These are phyloP conservation scores for Neophaeococcomyces mojaviensis DNA, from an alignment of 2,329 filamentous ascomycete genomes.

Conservation along the genomic window DNA sequence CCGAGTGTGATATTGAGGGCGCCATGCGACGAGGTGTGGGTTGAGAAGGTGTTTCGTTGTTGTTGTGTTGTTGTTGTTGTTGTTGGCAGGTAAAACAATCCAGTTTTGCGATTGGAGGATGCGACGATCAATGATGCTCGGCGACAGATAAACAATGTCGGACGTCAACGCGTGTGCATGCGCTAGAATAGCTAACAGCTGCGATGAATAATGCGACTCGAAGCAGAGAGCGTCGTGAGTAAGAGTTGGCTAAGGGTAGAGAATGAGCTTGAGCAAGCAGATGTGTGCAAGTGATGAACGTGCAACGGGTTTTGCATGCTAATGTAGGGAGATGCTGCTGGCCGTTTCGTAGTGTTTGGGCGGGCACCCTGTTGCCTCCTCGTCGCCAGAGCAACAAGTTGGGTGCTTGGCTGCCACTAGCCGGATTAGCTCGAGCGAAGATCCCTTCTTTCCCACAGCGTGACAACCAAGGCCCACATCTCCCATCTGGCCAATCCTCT, in stretches of 20 bases:
- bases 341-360: constrained; percentile 9
- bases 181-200: constrained; percentile 1
- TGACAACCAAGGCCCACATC: not conserved
- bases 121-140: not conserved
- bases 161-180: too few relatives aligned
- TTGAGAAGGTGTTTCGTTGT: not conserved
- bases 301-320: too few relatives aligned
- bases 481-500: not conserved
- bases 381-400: not conserved
- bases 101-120: not conserved
- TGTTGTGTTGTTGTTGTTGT: not conserved
- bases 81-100: not conserved
- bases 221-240: constrained; percentile 7
- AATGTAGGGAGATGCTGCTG: not conserved
- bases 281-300: not conserved
- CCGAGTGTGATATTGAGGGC: constrained; percentile 33
- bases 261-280: not conserved
- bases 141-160: too few relatives aligned
- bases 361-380: not conserved
- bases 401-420: too few relatives aligned
- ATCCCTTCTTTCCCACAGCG: not conserved
- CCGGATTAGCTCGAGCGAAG: too few relatives aligned
- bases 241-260: constrained; percentile 5
- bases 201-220: constrained; percentile 7
- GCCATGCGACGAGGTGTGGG: constrained; percentile 13